Evolutionary conservation across 2,329 filamentous ascomycete species (phyloP).

Genomic region (Ambrosiella cleistominuta): DNA sequence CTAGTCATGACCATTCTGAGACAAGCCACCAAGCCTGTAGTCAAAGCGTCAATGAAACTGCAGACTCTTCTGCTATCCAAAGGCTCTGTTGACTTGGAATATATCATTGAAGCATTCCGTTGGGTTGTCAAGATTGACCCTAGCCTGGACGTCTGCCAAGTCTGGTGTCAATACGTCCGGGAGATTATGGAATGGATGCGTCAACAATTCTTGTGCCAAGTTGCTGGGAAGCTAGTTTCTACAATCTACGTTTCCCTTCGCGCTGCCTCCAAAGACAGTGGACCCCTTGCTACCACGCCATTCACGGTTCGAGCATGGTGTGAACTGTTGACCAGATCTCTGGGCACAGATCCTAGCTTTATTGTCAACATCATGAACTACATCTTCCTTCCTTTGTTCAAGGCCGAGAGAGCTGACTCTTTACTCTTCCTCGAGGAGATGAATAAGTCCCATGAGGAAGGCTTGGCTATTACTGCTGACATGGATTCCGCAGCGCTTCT

Average conservation of each 20-base stretch:
- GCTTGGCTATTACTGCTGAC: conserved; percentile 20
- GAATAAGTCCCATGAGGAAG: conserved; percentile 31
- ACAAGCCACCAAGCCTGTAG: conserved; percentile 42
- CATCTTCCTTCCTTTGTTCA: conserved; percentile 45
- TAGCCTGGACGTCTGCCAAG: conserved; percentile 20
- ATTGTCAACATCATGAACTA: conserved; percentile 48
- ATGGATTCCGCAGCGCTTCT: conserved; percentile 38
- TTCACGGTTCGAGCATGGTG: conserved; percentile 33
- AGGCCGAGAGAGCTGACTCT: conserved; percentile 34
- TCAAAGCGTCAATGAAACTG: conserved; percentile 52
- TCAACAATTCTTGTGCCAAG: conserved; percentile 38
- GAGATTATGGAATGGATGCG: conserved; percentile 38
- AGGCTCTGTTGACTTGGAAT: conserved; percentile 31
- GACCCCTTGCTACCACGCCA: conserved; percentile 10
- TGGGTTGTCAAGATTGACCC: conserved; percentile 18
- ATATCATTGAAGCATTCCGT: conserved; percentile 28
- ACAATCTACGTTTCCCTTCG: conserved; percentile 34
- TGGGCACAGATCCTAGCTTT: conserved; percentile 31
- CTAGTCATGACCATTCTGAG: conserved; percentile 42
- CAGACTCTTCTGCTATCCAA: conserved; percentile 50
- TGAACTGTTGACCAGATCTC: conserved; percentile 34
- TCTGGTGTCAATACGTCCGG: conserved; percentile 34
- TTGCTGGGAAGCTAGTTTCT: conserved; percentile 43
- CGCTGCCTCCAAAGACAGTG: conserved; percentile 18
- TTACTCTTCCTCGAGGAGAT: conserved; percentile 40